phyloP scores from a whole-genome alignment of 768 basidiomycete genomes.

The Suillus occidentalis region DNA sequence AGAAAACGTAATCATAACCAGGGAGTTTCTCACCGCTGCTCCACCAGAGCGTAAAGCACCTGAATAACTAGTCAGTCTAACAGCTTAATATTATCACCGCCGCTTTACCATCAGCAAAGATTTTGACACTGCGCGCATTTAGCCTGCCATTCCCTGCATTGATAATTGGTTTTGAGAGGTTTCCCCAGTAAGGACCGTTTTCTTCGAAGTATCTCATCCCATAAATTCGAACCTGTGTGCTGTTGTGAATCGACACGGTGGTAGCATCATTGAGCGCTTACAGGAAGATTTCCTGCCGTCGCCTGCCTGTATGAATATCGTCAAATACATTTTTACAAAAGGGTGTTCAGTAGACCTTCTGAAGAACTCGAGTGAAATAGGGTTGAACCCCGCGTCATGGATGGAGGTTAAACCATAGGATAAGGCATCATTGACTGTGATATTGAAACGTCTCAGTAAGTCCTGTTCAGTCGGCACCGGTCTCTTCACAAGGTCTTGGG shows the following conservation, averaged over 20 bases:
- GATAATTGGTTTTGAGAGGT: conserved; percentile 54
- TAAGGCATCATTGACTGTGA: conserved; percentile 67
- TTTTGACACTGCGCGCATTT: conserved; percentile 73
- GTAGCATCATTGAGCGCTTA: conserved; percentile 29
- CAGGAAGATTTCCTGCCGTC: conserved; percentile 57
- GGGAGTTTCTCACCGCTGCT: conserved; percentile 62
- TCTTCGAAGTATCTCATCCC: conserved; percentile 77
- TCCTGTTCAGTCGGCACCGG: conserved; percentile 66
- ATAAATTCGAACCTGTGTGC: conserved; percentile 67
- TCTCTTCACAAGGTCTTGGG: conserved; percentile 69
- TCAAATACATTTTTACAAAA: conserved; percentile 4
- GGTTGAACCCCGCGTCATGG: conserved; percentile 80
- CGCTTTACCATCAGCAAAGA: conserved; percentile 59
- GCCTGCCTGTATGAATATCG: conserved; percentile 53
- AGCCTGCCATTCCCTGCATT: conserved; percentile 61
- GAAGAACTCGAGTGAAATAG: conserved; percentile 73
- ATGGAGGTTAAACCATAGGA: conserved; percentile 76
- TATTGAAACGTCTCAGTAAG: conserved; percentile 57
- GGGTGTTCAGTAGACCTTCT: conserved; percentile 43
- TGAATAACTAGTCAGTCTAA: conserved; percentile 26
- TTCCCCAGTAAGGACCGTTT: conserved; percentile 70
- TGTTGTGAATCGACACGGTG: conserved; percentile 8
- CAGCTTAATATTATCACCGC: background rate
- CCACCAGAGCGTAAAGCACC: conserved; percentile 89
- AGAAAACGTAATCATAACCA: background rate